A percentile compares a stretch with the other conserved stretches of the same genome.
phyloP scores from a whole-genome alignment of 2,329 filamentous ascomycete species.

The Lasiodiplodia sp. region DNA sequence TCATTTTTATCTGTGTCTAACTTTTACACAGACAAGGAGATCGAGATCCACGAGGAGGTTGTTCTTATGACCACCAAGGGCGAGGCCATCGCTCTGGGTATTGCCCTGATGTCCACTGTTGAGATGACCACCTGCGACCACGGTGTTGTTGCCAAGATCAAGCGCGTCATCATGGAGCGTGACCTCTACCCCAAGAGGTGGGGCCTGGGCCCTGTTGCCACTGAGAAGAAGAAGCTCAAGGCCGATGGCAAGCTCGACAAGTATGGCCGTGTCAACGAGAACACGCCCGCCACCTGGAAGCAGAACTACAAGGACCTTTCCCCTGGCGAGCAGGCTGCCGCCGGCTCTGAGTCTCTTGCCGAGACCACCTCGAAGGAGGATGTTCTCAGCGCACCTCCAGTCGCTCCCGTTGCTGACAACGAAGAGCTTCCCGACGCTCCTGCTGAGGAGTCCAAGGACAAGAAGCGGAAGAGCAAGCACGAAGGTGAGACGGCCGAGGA shows the following conservation, averaged over 20 bases:
- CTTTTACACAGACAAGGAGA: slow-evolving; percentile 72
- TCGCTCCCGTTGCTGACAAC: slow-evolving; percentile 41
- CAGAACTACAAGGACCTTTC: slow-evolving; percentile 85
- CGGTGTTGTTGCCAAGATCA: slow-evolving; percentile 97
- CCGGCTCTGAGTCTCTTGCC: slow-evolving; percentile 35
- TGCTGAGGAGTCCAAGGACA: slow-evolving; percentile 43
- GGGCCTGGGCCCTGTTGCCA: slow-evolving; percentile 91
- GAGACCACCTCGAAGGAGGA: slow-evolving; percentile 44
- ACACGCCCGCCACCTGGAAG: slow-evolving; percentile 93
- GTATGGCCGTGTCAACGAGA: slow-evolving; percentile 90
- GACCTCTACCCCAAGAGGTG: slow-evolving; percentile 96
- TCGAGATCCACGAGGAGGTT: slow-evolving; percentile 95
- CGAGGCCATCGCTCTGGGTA: slow-evolving; percentile 94
- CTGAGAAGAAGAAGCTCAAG: slow-evolving; percentile 99
- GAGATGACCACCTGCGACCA: slow-evolving; percentile 97
- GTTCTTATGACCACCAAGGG: slow-evolving; percentile 99
- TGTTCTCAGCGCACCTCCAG: slow-evolving; percentile 47
- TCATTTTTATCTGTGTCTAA: background rate
- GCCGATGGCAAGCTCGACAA: slow-evolving; percentile 98
- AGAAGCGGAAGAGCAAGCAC: slow-evolving; percentile 58
- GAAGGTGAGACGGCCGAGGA: slow-evolving; percentile 56
- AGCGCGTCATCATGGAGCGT: slow-evolving; percentile 99
- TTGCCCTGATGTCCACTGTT: slow-evolving; percentile 97
- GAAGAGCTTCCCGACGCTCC: slow-evolving; percentile 38
- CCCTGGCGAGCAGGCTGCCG: slow-evolving; percentile 37